Base-by-base conservation (phyloP, 1,284 basidiomycete species). In the Heterobasidion irregulare region DNA sequence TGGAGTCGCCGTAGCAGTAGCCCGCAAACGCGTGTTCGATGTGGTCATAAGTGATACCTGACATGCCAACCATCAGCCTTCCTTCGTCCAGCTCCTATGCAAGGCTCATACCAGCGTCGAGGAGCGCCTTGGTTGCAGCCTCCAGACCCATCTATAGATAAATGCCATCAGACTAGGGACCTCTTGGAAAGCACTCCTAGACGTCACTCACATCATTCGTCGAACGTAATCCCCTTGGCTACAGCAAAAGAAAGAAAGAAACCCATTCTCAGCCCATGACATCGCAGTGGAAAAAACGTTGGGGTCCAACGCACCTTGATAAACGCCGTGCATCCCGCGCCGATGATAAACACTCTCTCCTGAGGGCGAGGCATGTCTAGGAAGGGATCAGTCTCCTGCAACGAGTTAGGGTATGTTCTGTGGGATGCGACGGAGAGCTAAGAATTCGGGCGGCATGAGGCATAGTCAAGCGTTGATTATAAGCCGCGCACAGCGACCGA, bases 1-100 rank as follows among this genome's bases (percentile, higher is more conserved):
- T 92, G 45, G 87, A 89, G 65, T 92, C 89, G 3, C 87, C 88
- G 61, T 84, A 90, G 64, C 81, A 83, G 68, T 84, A 91, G 15
- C 90, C 91, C n/a, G 88, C 90, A 59, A 76, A 85, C 0, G 90
- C 92, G 36, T 78, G 81, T 65, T 94, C 76, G 35, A 94, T 70
- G 0, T 72, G 71, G 64, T 94, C 92, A 64, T 94, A 94, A 9
- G 83, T 92, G 56, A 94, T 79, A 35, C 86, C 85, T 86, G 56
- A 5, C 47, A 15, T 8, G 5, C 13, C 12, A 52, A 15, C 53
- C n/a, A 26, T 26, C 5, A 60, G 16, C 41, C n/a, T 2, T 6
- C 8, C 10, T 33, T 8, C 13, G n/a, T 2, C 34, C 1, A 26
- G 26, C 26, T 26, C 5, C n/a, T 47, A 16, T 53, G 49, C 44